Percentiles rank a stretch among this genome's conserved stretches.
phyloP scores from a whole-genome alignment of 2,329 filamentous ascomycete genomes.

The Microsporum canis region DNA sequence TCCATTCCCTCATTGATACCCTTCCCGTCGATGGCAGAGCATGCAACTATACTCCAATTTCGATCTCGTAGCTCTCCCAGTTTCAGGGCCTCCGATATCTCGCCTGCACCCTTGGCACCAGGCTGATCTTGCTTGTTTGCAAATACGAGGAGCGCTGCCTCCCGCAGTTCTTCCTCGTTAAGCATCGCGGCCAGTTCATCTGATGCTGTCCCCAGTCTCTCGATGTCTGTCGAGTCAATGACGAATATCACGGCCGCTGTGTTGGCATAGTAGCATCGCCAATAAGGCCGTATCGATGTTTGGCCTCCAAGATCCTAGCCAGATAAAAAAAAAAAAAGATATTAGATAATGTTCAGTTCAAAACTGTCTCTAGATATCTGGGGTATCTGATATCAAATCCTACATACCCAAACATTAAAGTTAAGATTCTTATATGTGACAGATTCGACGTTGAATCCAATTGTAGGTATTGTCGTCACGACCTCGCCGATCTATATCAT shows the following conservation, averaged over 20 bases:
- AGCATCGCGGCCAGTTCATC: slow-evolving; percentile 93
- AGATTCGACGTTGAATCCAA: slow-evolving; percentile 98
- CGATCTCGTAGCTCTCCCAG: slow-evolving; percentile 85
- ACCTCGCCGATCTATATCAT: slow-evolving; percentile 78
- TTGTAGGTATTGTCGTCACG: slow-evolving; percentile 96
- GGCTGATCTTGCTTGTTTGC: slow-evolving; percentile 99
- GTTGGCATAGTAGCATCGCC: slow-evolving; percentile 98
- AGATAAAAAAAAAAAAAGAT: background rate
- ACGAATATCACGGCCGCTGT: slow-evolving; percentile 98
- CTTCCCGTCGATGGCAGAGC: slow-evolving; percentile 87
- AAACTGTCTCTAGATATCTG: background rate
- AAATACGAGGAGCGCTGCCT: slow-evolving; percentile 85
- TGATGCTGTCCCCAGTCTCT: slow-evolving; percentile 79
- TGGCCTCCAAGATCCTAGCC: slow-evolving; percentile 80
- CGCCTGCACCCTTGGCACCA: slow-evolving; percentile 87
- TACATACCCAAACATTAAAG: slow-evolving; percentile 89
- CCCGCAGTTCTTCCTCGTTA: slow-evolving; percentile 90
- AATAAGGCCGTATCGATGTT: slow-evolving; percentile 97
- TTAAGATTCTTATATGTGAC: slow-evolving; percentile 98
- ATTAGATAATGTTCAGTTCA: background rate
- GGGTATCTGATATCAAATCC: background rate
- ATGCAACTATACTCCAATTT: slow-evolving; percentile 99
- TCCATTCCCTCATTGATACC: slow-evolving; percentile 98
- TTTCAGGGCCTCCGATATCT: slow-evolving; percentile 87
- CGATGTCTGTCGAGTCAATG: slow-evolving; percentile 95